phyloP scores from a whole-genome alignment of 169 alveolate species.

The Perkinsus marinus region DNA sequence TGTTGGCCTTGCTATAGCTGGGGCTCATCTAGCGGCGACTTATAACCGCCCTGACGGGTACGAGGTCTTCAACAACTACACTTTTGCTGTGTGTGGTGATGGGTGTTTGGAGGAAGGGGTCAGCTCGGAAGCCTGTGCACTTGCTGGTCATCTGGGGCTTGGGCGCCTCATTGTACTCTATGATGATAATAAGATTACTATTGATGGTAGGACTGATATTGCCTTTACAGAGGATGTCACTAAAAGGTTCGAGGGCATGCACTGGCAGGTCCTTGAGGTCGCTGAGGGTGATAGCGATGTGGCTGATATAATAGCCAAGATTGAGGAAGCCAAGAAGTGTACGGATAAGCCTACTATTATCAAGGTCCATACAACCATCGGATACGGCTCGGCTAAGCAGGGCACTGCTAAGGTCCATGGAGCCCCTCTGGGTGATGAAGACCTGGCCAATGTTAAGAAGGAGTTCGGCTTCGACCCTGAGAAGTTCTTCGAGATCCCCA shows the following conservation, averaged over 20 bases:
- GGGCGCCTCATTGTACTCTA: constrained; percentile 27
- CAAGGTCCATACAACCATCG: constrained; percentile 35
- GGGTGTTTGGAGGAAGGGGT: constrained; percentile 41
- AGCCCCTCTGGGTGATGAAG: constrained; percentile 27
- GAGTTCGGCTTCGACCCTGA: constrained; percentile 27
- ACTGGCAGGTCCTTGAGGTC: constrained; percentile 41
- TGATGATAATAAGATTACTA: constrained; percentile 43
- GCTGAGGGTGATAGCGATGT: constrained; percentile 32
- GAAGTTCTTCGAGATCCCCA: constrained; percentile 23
- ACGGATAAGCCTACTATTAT: constrained; percentile 35
- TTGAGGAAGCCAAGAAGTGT: constrained; percentile 21
- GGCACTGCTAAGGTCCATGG: constrained; percentile 32
- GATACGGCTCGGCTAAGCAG: constrained; percentile 38
- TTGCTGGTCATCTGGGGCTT: constrained; percentile 40
- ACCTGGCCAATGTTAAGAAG: constrained; percentile 17
- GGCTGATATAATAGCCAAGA: constrained; percentile 14
- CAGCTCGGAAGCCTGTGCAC: constrained; percentile 29
- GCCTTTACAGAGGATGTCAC: constrained; percentile 28
- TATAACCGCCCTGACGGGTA: constrained; percentile 31
- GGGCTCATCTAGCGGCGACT: constrained; percentile 23
- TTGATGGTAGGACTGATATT: constrained; percentile 35
- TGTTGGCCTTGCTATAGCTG: constrained; percentile 33
- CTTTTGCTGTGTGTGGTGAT: constrained; percentile 37
- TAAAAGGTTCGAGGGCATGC: constrained; percentile 33
- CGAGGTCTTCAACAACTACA: constrained; percentile 22